These are phyloP conservation scores for Mediolabrus comicus DNA, from an alignment of 108 stramenopile species.

Conservation along the genomic window DNA sequence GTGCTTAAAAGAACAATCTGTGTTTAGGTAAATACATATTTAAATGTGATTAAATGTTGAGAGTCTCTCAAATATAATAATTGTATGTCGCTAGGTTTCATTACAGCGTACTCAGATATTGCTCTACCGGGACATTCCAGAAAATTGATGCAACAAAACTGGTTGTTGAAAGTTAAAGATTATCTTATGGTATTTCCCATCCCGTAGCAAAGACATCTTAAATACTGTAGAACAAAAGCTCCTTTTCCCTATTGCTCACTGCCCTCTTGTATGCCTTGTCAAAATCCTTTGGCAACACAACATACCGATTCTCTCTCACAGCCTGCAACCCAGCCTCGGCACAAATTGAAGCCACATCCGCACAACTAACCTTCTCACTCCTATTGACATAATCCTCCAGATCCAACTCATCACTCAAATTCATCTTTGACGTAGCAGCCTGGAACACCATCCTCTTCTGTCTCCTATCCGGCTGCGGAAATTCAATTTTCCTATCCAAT, in stretches of 20 bases:
- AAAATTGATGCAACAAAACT: too few species aligned
- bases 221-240: conserved; percentile 91
- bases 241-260: conserved; percentile 96
- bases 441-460: conserved; percentile 99
- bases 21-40: not conserved
- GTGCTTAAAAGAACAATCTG: not conserved
- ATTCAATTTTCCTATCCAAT: conserved; percentile 99
- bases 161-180: too few species aligned
- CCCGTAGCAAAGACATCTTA: not conserved
- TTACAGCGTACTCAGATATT: too few species aligned
- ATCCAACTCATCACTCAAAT: conserved; percentile 95
- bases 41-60: not conserved
- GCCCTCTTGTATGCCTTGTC: conserved; percentile 99
- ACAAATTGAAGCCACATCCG: conserved; percentile 96
- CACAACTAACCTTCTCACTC: conserved; percentile 95
- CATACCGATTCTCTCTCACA: conserved; percentile 98
- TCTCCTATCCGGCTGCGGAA: conserved; percentile 97
- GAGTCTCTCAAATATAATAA: too few species aligned
- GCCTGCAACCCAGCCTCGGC: conserved; percentile 98
- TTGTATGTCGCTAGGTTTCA: too few species aligned
- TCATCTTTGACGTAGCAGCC: conserved; percentile 98
- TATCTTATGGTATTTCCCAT: not conserved
- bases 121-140: too few species aligned
- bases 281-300: conserved; percentile 97
- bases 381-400: conserved; percentile 99